These are phyloP conservation scores for Daedaleopsis sinensis DNA, from an alignment of 768 basidiomycete species.

Conservation along the genomic window DNA sequence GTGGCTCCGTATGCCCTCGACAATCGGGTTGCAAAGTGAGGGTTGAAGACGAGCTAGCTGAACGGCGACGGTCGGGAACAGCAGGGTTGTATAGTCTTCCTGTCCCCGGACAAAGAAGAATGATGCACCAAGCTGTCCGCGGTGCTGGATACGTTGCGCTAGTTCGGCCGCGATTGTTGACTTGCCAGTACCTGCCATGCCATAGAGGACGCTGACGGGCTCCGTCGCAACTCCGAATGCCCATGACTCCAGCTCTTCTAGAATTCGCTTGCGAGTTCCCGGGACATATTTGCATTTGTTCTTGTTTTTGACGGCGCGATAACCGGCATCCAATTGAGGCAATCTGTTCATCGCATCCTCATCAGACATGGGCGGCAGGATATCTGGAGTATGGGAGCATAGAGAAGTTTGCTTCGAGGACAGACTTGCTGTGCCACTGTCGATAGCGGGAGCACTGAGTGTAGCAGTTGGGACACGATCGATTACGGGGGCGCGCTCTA, in stretches of 20 bases:
- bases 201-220: constrained; percentile 12
- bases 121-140: constrained; percentile 14
- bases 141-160: not conserved
- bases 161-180: constrained; percentile 20
- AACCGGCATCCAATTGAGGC: not conserved
- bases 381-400: too few species aligned
- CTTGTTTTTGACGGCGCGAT: not conserved
- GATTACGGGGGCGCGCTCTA: too few species aligned
- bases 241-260: constrained; percentile 11
- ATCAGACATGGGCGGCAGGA: not conserved
- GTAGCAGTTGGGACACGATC: too few species aligned
- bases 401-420: not conserved
- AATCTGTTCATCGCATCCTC: not conserved
- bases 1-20: not conserved
- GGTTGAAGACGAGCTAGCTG: constrained; percentile 7
- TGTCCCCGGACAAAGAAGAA: constrained; percentile 15
- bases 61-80: constrained; percentile 19
- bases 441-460: too few species aligned
- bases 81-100: not conserved
- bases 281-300: constrained; percentile 4
- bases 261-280: constrained; percentile 6
- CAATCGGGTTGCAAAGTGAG: not conserved
- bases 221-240: not conserved
- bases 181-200: constrained; percentile 19
- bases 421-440: not conserved